These are phyloP conservation scores for Metschnikowia baotianmanensis DNA, from an alignment of 805 yeast species.

Conservation along the genomic window DNA sequence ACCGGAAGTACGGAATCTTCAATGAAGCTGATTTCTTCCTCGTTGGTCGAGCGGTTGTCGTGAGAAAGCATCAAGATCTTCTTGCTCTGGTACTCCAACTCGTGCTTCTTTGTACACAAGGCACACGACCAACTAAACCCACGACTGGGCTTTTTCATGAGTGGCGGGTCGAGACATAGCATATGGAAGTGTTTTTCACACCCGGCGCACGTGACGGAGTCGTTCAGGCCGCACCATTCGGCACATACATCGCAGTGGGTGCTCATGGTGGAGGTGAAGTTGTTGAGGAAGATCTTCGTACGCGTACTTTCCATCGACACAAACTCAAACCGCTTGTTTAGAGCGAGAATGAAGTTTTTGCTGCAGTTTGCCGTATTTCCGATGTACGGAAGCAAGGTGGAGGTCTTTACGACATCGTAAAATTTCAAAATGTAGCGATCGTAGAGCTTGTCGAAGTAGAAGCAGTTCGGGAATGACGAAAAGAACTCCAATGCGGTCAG, in stretches of 20 bases:
- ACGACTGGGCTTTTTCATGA: conserved; percentile 72
- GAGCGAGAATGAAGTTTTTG: conserved; percentile 54
- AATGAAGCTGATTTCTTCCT: conserved; percentile 26
- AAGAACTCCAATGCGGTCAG: conserved; percentile 45
- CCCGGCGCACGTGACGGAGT: conserved; percentile 76
- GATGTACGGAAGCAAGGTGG: conserved; percentile 38
- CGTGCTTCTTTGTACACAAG: conserved; percentile 61
- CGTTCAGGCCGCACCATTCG: conserved; percentile 80
- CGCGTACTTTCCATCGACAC: conserved; percentile 72
- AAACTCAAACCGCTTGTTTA: conserved; percentile 66
- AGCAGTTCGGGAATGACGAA: conserved; percentile 59
- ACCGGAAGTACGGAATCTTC: neutral
- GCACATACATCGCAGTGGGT: conserved; percentile 66
- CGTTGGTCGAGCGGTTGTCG: conserved; percentile 42
- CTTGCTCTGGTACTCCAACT: conserved; percentile 40
- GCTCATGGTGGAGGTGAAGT: conserved; percentile 51
- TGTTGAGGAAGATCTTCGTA: conserved; percentile 57
- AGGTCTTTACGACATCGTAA: conserved; percentile 72
- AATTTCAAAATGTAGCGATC: conserved; percentile 83
- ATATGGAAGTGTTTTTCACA: conserved; percentile 74
- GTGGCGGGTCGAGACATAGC: conserved; percentile 83
- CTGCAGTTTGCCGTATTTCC: conserved; percentile 49
- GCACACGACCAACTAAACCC: conserved; percentile 94
- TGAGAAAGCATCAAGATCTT: conserved; percentile 40
- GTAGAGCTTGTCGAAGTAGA: conserved; percentile 82